Evolutionary conservation across 2,329 filamentous ascomycete species (phyloP), one percentile per base, ranked within the genome.

Genomic region (Pseudogymnoascus sp.): DNA sequence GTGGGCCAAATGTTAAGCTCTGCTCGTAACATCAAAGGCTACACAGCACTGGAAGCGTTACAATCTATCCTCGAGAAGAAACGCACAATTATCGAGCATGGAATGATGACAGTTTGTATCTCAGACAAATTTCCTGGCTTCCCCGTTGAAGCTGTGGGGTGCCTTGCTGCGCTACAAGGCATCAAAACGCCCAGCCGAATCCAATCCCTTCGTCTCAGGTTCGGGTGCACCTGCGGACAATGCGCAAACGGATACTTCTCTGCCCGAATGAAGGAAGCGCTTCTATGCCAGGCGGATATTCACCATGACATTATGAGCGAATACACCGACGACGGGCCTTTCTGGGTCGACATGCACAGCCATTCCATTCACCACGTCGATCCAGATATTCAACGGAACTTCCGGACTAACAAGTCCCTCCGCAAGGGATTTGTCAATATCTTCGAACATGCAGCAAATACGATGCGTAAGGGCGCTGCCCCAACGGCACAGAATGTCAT

Each of bases 201-300:
- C 50, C 66, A 71, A 53, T 61, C 66, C 4, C 62, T 65, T 63
- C 72, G 69, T 53, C 63, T 76, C 40, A 71, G 68, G 62, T 74
- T 69, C 61, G 74, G 75, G 11, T 78, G 76, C 65, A 77, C 72
- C 33, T 78, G 75, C 65, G 73, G 74, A 28, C 61, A 72, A 64
- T 76, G 75, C 65, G 62, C 73, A 14, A 68, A 65, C 33, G 75
- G 75, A 2, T 75, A 78, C 66, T 61, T 78, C 38, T 77, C 74
- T 56, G 72, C 74, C 14, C 72, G 74, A 50, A 77, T 76, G 73
- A 71, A 65, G n/a, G 62, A 63, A n/a, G n/a, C 37, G 8, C 37
- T 40, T 2, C n/a, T 40, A 16, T 40, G 5, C 37, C n/a, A 40
- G 3, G 37, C n/a, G 16, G 37, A 40, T 3, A 3, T 40, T 8